Base-by-base conservation (phyloP, 345 rosid genomes). In the Erysimum cheiranthoides region DNA sequence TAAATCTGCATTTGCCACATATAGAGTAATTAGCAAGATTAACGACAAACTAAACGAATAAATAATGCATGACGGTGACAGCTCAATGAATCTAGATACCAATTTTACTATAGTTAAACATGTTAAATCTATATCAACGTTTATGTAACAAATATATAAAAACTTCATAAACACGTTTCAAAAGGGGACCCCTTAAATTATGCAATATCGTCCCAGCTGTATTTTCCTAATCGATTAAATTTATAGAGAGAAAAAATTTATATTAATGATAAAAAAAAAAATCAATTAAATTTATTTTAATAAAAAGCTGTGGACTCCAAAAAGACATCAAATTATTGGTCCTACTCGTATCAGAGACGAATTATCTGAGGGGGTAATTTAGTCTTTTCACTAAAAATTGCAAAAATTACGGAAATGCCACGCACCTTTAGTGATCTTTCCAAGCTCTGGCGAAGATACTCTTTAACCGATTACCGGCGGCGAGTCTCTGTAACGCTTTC, bases 401-500 rank as follows among this genome's bases (percentile, higher is more conserved):
- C 6, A 16, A 2, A 34, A 52, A 2, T 45, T 17, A 57, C 74
- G 18, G 1, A 58, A 70, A 32, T 21, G 14, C 74, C 73, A 66
- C 74, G 65, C 3, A 71, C 75, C 75, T 72, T 30, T 32, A 71
- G 79, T 81, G 87, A 72, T 89, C 91, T 89, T 87, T 91, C 91
- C 95, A 83, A 59, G 80, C 74, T 84, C 90, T 71, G 64, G 82
- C 38, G 85, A 91, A 88, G 34, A 91, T 86, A 65, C 65, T 84
- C 85, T 82, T 88, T 9, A 91, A 78, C 56, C 84, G 80, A 74
- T 78, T 85, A 12, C 89, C 91, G 58, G 90, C 90, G 66, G 90
- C 61, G 28, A 89, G 90, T 83, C 84, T 88, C 77, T 84, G 91
- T 53, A 82, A 49, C 64, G 87, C 85, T 70, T 82, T 89, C 75